Percentiles rank a stretch among this genome's conserved stretches.
phyloP scores from a whole-genome alignment of 768 basidiomycete species.

The Kwoniella shandongensis region DNA sequence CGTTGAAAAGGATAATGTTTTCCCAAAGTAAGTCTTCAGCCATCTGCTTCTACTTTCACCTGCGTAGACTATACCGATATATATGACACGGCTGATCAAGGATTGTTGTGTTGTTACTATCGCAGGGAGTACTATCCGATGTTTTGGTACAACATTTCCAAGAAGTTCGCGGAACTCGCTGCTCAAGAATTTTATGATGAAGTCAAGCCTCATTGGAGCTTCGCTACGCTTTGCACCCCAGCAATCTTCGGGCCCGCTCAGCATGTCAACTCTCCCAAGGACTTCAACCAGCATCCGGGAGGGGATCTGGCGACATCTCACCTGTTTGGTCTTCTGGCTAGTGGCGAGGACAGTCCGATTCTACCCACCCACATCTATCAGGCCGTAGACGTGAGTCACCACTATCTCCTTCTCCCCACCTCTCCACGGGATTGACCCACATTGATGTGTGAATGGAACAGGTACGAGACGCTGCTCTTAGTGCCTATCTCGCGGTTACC shows the following conservation, averaged over 20 bases:
- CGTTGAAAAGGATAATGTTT: too few species aligned
- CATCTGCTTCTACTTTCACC: not conserved
- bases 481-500: conserved; percentile 11
- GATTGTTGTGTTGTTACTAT: not conserved
- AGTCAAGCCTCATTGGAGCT: conserved; percentile 19
- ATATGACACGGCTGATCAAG: not conserved
- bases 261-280: conserved; percentile 14
- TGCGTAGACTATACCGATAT: not conserved
- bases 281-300: conserved; percentile 1
- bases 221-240: conserved; percentile 39
- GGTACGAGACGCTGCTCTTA: conserved; percentile 18
- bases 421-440: not conserved
- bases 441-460: not conserved
- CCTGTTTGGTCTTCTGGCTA: conserved; percentile 6
- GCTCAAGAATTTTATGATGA: conserved; percentile 26
- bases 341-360: conserved; percentile 17
- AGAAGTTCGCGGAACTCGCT: conserved; percentile 41
- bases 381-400: conserved; percentile 26
- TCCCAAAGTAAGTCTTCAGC: conserved; percentile 23
- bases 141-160: conserved; percentile 42
- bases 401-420: not conserved
- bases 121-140: not conserved
- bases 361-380: conserved; percentile 7
- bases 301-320: conserved; percentile 21
- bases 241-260: conserved; percentile 37